Evolutionary conservation across 495 filamentous ascomycete genomes (phyloP).

Genomic region (Tuber borchii): DNA sequence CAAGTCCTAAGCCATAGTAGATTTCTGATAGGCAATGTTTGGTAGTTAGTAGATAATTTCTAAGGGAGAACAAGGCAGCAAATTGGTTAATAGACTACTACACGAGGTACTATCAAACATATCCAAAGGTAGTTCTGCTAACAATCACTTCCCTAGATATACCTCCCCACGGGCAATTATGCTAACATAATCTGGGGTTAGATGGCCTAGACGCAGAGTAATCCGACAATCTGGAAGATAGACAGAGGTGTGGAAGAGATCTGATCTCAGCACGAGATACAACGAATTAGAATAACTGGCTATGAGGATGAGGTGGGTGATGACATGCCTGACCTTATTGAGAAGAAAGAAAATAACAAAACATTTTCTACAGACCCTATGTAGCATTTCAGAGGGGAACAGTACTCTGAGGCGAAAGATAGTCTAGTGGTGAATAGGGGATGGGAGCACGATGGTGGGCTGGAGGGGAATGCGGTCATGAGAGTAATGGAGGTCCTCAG

Average conservation of each 20-base stretch:
- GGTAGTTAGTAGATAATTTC: too few species aligned
- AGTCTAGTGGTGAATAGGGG: too few species aligned
- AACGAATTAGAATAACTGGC: background rate
- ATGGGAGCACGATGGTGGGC: too few species aligned
- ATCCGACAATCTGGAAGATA: background rate
- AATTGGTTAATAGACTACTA: background rate
- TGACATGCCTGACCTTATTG: background rate
- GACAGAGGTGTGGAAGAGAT: background rate
- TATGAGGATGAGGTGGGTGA: background rate
- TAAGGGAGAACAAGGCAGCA: too few species aligned
- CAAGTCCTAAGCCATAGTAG: background rate
- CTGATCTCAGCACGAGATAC: background rate
- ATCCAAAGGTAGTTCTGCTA: too few species aligned
- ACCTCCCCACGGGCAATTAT: background rate
- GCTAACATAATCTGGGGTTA: background rate
- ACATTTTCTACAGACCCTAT: too few species aligned
- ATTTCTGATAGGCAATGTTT: background rate
- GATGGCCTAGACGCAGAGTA: background rate
- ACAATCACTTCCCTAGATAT: fast-evolving
- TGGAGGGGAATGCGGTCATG: too few species aligned
- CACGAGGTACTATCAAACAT: background rate
- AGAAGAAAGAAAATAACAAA: background rate
- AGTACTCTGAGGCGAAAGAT: too few species aligned
- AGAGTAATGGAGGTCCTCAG: too few species aligned
- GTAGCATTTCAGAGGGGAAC: too few species aligned